Evolutionary conservation across 805 yeast species (phyloP).

Genomic region (Pachysolen tannophilus): DNA sequence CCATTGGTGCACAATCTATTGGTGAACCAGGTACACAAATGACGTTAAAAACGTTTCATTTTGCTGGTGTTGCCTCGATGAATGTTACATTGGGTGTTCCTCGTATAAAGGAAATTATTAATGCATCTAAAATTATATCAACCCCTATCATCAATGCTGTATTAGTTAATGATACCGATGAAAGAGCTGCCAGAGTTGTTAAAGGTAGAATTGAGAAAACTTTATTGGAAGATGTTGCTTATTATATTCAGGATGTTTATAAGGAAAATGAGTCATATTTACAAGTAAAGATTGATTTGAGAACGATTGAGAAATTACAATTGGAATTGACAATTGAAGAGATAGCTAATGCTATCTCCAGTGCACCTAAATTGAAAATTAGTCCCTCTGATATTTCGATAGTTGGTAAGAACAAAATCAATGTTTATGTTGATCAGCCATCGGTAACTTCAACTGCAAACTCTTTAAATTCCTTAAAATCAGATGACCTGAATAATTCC

Average conservation of each 20-base stretch:
- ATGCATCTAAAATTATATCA: slow-evolving; percentile 90
- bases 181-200: slow-evolving; percentile 96
- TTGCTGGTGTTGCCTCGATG: slow-evolving; percentile 99
- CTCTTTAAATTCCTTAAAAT: slow-evolving; percentile 17
- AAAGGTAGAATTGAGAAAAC: slow-evolving; percentile 97
- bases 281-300: slow-evolving; percentile 73
- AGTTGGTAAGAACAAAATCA: slow-evolving; percentile 56
- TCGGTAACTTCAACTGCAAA: slow-evolving; percentile 27
- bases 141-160: slow-evolving; percentile 96
- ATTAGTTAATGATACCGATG: slow-evolving; percentile 87
- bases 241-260: slow-evolving; percentile 89
- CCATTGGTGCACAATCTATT: slow-evolving; percentile 97
- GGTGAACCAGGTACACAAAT: slow-evolving; percentile 99
- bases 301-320: slow-evolving; percentile 83
- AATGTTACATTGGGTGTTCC: slow-evolving; percentile 98
- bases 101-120: slow-evolving; percentile 97
- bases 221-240: slow-evolving; percentile 75
- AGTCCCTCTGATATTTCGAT: slow-evolving; percentile 62
- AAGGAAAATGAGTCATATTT: slow-evolving; percentile 69
- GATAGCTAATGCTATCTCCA: slow-evolving; percentile 71
- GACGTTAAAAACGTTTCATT: slow-evolving; percentile 75
- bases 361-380: slow-evolving; percentile 87
- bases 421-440: slow-evolving; percentile 49
- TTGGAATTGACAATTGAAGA: slow-evolving; percentile 82
- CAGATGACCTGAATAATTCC: slow-evolving; percentile 35